Evolutionary conservation across 1,139 yeast species (phyloP).

Genomic region (Geotrichum europaeum): DNA sequence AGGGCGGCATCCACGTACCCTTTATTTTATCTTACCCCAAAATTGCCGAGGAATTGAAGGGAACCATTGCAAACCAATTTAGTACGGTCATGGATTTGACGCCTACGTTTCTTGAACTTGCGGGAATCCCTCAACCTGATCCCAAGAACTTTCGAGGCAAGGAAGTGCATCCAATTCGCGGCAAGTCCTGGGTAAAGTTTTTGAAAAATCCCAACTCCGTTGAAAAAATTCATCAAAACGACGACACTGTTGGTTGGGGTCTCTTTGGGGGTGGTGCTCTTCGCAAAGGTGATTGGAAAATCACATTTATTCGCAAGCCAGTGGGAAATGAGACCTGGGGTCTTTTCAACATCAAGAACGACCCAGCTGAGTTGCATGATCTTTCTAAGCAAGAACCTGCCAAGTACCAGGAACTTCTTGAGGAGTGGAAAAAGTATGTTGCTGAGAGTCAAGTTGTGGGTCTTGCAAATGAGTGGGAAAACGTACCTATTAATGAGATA

Average conservation of each 20-base stretch:
- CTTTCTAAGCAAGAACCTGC: conserved; percentile 35
- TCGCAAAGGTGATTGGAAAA: conserved; percentile 47
- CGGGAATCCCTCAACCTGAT: conserved; percentile 35
- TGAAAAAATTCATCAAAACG: conserved; percentile 22
- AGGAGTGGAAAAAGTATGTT: conserved; percentile 38
- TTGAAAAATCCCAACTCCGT: conserved; percentile 10
- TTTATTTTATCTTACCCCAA: conserved; percentile 32
- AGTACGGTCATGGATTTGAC: conserved; percentile 53
- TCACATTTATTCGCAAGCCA: conserved; percentile 45
- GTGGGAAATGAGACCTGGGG: conserved; percentile 47
- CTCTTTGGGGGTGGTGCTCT: conserved; percentile 52
- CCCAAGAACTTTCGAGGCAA: conserved; percentile 36
- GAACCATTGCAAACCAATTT: conserved; percentile 38
- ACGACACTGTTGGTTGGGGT: conserved; percentile 54
- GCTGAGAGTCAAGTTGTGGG: background rate
- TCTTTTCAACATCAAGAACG: conserved; percentile 40
- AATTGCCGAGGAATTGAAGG: conserved; percentile 19
- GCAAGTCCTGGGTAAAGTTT: conserved; percentile 38
- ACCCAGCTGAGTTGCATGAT: conserved; percentile 47
- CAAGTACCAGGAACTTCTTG: conserved; percentile 38
- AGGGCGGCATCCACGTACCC: conserved; percentile 55
- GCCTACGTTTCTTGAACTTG: conserved; percentile 49
- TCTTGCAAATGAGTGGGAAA: background rate
- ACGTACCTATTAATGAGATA: conserved; percentile 2
- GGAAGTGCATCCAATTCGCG: conserved; percentile 39